Conservation (phyloP, 225 moss, liverwort and hornwort species). For the Climacium dendroides region DNA sequence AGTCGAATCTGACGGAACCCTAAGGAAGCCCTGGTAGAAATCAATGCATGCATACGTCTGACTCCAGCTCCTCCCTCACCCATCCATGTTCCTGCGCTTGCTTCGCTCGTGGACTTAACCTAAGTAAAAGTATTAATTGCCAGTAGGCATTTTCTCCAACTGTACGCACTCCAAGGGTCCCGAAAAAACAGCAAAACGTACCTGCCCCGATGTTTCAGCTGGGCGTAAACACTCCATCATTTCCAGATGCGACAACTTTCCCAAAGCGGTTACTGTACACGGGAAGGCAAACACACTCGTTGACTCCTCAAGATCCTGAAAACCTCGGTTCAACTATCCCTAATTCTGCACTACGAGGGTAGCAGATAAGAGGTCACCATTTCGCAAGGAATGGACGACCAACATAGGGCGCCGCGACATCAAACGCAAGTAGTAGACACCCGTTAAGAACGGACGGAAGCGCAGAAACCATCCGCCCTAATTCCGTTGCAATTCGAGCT, state of each 20-base stretch:
- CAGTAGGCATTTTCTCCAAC: neutral
- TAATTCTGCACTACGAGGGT: neutral
- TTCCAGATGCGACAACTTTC: neutral
- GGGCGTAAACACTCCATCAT: neutral
- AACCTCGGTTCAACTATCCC: neutral
- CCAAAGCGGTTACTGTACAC: neutral
- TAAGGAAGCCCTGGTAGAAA: neutral
- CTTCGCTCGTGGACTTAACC: neutral
- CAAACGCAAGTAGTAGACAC: neutral
- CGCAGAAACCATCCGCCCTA: slow-evolving; percentile 1
- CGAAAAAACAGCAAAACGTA: neutral
- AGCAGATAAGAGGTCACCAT: neutral
- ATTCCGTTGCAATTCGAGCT: neutral
- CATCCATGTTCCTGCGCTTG: neutral
- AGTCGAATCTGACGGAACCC: neutral
- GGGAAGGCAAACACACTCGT: neutral
- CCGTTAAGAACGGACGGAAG: neutral
- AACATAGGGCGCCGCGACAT: neutral
- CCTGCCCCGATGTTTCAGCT: neutral
- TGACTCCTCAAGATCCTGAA: neutral
- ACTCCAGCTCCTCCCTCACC: neutral
- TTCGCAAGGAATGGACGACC: neutral
- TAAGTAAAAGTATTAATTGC: neutral
- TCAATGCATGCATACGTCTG: neutral
- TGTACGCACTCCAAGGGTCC: neutral